Base-by-base conservation (phyloP, 225 moss, liverwort and hornwort genomes). In the Marchantia paleacea region DNA sequence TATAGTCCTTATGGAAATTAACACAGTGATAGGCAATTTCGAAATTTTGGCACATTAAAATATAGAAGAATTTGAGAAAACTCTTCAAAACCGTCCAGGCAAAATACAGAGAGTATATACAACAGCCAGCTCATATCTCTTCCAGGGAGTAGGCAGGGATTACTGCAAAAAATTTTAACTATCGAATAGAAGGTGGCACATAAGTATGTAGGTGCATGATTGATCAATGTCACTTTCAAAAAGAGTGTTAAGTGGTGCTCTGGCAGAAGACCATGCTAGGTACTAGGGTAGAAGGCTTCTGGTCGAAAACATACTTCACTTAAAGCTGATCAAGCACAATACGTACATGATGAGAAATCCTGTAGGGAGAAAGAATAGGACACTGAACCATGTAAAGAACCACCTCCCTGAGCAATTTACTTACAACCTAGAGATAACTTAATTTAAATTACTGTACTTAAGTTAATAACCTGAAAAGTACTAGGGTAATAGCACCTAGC, bases 351-450 rank as follows among this genome's bases (percentile, higher is more conserved):
- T 67, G 66, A 65, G 55, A 79, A 78, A 79, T 71, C 52, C 79
- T 58, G 82, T 81, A 81, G 81, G 78, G 75, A 77, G 86, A 82
- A 82, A 80, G 83, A 85, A 81, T 65, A 78, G 25, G 24, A 83
- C 82, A 78, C 81, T 78, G 77, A 78, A 83, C 57, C 80, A 72
- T 69, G 76, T 83, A 78, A n/a, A 74, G 80, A 80, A 69, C 74
- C 80, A 75, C 74, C 78, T 81, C 86, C 80, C 58, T 65, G 77
- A 65, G 50, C 68, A 83, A 26, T 64, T 73, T 80, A 83, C 80
- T 86, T 86, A 81, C 82, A 86, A 83, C 73, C 83, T 83, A 85
- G 49, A 75, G 61, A 80, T 75, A 74, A 31, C 73, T 68, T 78
- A 53, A 73, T 66, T 54, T 74, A 78, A 67, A 53, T 29, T 74